These are phyloP conservation scores for Exserohilum turcica DNA, from an alignment of 2,329 filamentous ascomycete species.

Conservation along the genomic window DNA sequence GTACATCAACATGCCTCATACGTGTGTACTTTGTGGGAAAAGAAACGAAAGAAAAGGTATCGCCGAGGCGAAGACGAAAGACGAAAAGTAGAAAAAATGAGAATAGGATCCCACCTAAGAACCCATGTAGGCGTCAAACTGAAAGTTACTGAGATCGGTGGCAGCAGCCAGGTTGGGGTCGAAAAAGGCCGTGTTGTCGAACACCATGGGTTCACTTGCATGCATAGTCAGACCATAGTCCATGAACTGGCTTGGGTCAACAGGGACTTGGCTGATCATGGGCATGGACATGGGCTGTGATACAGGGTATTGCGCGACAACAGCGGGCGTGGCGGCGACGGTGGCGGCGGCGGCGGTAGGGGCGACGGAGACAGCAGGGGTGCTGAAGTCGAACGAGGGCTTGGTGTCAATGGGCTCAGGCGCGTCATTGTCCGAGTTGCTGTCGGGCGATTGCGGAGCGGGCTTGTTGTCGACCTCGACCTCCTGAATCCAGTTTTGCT, in stretches of 20 bases:
- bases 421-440: constrained; percentile 31
- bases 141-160: constrained; percentile 26
- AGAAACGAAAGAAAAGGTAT: not conserved
- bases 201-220: constrained; percentile 26
- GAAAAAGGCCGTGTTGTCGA: constrained; percentile 27
- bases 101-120: constrained; percentile 6
- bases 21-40: not conserved
- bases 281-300: constrained; percentile 18
- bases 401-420: constrained; percentile 13
- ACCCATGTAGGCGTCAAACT: constrained; percentile 38
- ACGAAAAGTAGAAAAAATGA: constrained; percentile 1
- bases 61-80: not conserved
- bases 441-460: constrained; percentile 24
- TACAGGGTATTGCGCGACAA: constrained; percentile 13
- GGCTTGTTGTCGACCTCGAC: constrained; percentile 52
- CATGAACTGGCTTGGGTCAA: constrained; percentile 24
- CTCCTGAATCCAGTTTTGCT: constrained; percentile 64
- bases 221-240: constrained; percentile 31
- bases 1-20: constrained; percentile 7
- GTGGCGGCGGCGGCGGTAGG: not conserved
- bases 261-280: constrained; percentile 14
- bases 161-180: constrained; percentile 18
- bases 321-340: not conserved
- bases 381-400: not conserved
- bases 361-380: not conserved